Percentiles rank a stretch among this genome's conserved stretches.
phyloP scores from a whole-genome alignment of 257 asterid genomes.

The Mentha longifolia region DNA sequence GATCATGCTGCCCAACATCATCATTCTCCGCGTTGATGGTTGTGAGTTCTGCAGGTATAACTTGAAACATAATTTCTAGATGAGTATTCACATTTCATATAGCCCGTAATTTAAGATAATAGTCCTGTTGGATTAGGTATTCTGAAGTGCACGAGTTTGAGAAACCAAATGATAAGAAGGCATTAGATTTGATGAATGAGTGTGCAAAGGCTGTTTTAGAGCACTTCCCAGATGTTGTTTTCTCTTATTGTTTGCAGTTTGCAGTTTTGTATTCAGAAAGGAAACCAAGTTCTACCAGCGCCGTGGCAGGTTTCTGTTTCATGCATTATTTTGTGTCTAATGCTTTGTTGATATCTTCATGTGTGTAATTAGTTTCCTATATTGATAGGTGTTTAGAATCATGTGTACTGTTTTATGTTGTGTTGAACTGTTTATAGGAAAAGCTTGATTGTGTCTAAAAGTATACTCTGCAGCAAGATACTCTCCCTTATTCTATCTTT shows the following conservation, averaged over 20 bases:
- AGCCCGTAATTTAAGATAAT: neutral
- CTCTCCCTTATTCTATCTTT: conserved; percentile 67
- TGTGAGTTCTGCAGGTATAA: conserved; percentile 58
- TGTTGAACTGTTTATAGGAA: too few species aligned
- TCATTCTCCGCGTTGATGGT: conserved; percentile 60
- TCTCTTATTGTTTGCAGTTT: conserved; percentile 67
- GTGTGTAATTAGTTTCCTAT: neutral
- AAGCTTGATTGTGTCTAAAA: conserved; percentile 29
- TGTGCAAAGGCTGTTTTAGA: conserved; percentile 68
- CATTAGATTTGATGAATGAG: conserved; percentile 71
- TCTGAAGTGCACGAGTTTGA: conserved; percentile 75
- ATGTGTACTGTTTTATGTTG: too few species aligned
- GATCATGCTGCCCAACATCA: conserved; percentile 62
- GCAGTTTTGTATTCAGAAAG: conserved; percentile 74
- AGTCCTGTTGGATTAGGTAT: conserved; percentile 49
- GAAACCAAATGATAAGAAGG: conserved; percentile 65
- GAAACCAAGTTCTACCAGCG: conserved; percentile 80
- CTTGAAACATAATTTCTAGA: conserved; percentile 14
- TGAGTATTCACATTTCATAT: neutral
- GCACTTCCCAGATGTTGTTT: conserved; percentile 75
- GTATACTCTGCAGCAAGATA: conserved; percentile 74
- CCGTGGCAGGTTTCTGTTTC: conserved; percentile 67
- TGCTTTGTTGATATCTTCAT: neutral
- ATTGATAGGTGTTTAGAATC: too few species aligned
- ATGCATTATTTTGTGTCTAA: neutral